Conservation (phyloP, 1,284 basidiomycete genomes). For the Phenoliferia sp. region DNA sequence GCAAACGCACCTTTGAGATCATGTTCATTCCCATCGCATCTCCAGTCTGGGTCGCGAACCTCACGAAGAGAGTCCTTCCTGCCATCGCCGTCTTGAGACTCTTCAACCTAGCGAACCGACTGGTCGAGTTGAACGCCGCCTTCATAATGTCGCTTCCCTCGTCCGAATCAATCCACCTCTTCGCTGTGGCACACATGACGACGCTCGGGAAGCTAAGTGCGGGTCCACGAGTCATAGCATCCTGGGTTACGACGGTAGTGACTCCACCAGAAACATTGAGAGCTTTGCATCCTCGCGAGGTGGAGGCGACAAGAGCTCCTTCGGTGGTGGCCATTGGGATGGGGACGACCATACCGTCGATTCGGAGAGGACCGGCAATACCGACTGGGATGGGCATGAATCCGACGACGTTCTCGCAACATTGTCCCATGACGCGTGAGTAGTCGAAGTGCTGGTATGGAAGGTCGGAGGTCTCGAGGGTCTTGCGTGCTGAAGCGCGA, state of each 20-base stretch:
- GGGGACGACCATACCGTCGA: slow-evolving; percentile 79
- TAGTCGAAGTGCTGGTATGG: slow-evolving; percentile 90
- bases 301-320: slow-evolving; percentile 94
- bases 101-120: slow-evolving; percentile 78
- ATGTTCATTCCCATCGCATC: slow-evolving; percentile 99
- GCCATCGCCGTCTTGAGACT: slow-evolving; percentile 79
- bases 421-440: slow-evolving; percentile 88
- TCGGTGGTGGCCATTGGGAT: slow-evolving; percentile 99
- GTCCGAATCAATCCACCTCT: slow-evolving; percentile 81
- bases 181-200: slow-evolving; percentile 71
- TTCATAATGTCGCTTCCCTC: slow-evolving; percentile 75
- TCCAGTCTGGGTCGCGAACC: slow-evolving; percentile 91
- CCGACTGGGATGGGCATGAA: slow-evolving; percentile 96
- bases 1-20: slow-evolving; percentile 47
- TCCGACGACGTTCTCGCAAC: slow-evolving; percentile 98
- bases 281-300: slow-evolving; percentile 95
- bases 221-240: slow-evolving; percentile 97
- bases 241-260: slow-evolving; percentile 84
- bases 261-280: slow-evolving; percentile 94
- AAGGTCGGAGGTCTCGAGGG: slow-evolving; percentile 75
- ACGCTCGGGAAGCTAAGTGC: slow-evolving; percentile 92
- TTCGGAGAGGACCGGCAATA: slow-evolving; percentile 88
- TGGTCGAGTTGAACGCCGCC: slow-evolving; percentile 88
- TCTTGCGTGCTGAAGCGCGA: slow-evolving; percentile 76
- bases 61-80: slow-evolving; percentile 87